Base-by-base conservation (phyloP, 331 rosid genomes). In the Dryas integrifolia region DNA sequence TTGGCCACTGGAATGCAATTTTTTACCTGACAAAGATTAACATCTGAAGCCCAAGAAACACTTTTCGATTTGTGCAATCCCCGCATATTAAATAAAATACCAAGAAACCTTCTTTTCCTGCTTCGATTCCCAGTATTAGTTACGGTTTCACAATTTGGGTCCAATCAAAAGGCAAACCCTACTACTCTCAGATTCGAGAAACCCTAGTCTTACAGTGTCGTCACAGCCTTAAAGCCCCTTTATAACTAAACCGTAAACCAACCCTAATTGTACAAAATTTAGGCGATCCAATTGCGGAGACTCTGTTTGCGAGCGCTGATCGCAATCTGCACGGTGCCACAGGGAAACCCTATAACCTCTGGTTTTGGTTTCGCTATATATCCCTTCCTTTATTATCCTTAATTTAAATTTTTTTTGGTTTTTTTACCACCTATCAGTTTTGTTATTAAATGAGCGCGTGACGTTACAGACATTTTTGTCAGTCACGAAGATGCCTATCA, bases 21-120 rank as follows among this genome's bases (percentile, higher is more conserved):
- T 71, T 86, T 80, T 91, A 93, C 98, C 97, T 93, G 98, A 85
- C 96, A 87, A 72, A 93, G 94, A 80, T 89, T 84, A 77, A 80
- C 88, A 87, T 86, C 90, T 67, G 97, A 85, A 52, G 98, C 91
- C 98, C 97, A 93, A 49, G 97, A 85, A 89, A 93, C 86, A 78
- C 88, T 77, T 84, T 84, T 91, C 68, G 87, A 78, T 82, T 86
- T 90, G 79, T 67, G 85, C 86, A 74, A 84, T 81, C 91, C 87
- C 45, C 92, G 87, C 98, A 90, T 93, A 64, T 79, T 89, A 72
- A 59, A 77, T 74, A 74, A 50, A 61, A 43, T 18, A 21, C 72
- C 43, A 57, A 63, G 43, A 60, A 57, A 18, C 64, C 49, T 58
- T 55, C 69, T 73, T 79, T 72, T 12, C 61, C 55, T 38, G 65